Evolutionary conservation across 1,139 yeast species (phyloP).

Genomic region (Blastobotrys apis): DNA sequence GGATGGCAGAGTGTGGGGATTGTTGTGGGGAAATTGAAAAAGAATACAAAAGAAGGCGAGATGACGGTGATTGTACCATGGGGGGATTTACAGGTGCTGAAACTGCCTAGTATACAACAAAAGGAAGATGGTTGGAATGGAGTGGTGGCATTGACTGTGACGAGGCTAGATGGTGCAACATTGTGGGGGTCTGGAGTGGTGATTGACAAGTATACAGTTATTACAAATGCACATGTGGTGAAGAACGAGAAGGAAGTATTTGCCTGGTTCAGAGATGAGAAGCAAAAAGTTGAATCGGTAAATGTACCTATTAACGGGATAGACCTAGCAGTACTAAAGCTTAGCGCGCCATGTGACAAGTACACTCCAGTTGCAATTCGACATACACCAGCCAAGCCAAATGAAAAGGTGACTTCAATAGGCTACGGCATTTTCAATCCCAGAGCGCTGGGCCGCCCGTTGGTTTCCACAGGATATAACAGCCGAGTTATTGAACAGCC

Average conservation of each 20-base stretch:
- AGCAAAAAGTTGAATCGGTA: constrained; percentile 9
- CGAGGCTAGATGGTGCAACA: constrained; percentile 21
- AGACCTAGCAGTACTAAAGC: constrained; percentile 36
- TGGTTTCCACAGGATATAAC: constrained; percentile 46
- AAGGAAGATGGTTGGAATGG: constrained; percentile 15
- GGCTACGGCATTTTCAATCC: constrained; percentile 57
- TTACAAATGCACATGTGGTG: constrained; percentile 47
- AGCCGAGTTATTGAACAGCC: constrained; percentile 32
- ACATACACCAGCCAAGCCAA: constrained; percentile 23
- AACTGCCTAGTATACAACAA: not conserved
- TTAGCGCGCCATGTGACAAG: constrained; percentile 12
- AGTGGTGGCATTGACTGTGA: constrained; percentile 25
- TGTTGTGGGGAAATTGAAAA: constrained; percentile 48
- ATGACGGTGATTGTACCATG: constrained; percentile 50
- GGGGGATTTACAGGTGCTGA: constrained; percentile 26
- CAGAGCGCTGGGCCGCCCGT: constrained; percentile 35
- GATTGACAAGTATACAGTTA: constrained; percentile 34
- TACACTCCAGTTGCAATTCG: constrained; percentile 14
- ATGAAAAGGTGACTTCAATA: constrained; percentile 43
- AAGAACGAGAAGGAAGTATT: constrained; percentile 24
- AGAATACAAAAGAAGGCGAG: constrained; percentile 60
- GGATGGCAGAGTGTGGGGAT: constrained; percentile 42
- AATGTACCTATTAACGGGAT: constrained; percentile 35
- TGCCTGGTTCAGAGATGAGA: constrained; percentile 25
- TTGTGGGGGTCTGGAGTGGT: constrained; percentile 49